These are phyloP conservation scores for Mesotaenium endlicherianum DNA, from an alignment of 139 green algal genomes.

Conservation along the genomic window DNA sequence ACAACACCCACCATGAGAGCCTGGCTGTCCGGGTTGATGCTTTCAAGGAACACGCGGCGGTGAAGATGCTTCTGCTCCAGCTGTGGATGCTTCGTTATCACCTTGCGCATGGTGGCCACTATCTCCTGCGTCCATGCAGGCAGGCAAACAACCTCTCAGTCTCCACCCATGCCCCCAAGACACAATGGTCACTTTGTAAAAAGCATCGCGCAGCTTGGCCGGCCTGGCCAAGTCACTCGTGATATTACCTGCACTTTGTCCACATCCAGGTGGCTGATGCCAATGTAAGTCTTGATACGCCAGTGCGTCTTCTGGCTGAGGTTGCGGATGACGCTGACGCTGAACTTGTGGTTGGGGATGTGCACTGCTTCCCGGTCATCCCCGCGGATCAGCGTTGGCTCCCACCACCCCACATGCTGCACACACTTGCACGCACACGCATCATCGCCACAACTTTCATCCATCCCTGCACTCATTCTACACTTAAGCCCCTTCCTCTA, in stretches of 20 bases:
- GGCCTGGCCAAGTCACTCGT: too few species aligned
- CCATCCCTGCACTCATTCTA: not conserved
- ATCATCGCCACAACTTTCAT: not conserved
- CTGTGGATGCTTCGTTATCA: constrained; percentile 40
- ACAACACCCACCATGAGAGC: constrained; percentile 27
- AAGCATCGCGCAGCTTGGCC: too few species aligned
- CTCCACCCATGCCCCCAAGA: too few species aligned
- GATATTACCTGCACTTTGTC: constrained; percentile 25
- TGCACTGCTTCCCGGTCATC: constrained; percentile 48
- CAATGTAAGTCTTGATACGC: constrained; percentile 49
- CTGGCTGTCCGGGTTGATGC: constrained; percentile 16
- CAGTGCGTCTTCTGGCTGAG: constrained; percentile 46
- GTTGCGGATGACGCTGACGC: constrained; percentile 41
- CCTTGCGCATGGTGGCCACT: constrained; percentile 40
- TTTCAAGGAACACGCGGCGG: constrained; percentile 34
- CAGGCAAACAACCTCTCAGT: too few species aligned
- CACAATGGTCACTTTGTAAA: too few species aligned
- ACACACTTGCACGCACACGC: not conserved
- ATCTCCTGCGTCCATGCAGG: constrained; percentile 31
- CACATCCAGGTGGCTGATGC: constrained; percentile 34
- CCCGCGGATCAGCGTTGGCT: constrained; percentile 28
- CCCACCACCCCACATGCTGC: constrained; percentile 51
- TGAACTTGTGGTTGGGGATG: constrained; percentile 52
- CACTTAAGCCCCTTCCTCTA: too few species aligned
- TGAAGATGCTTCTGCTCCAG: constrained; percentile 46